Conservation (phyloP, 1,284 basidiomycete genomes). For the Gomphus bonarii region DNA sequence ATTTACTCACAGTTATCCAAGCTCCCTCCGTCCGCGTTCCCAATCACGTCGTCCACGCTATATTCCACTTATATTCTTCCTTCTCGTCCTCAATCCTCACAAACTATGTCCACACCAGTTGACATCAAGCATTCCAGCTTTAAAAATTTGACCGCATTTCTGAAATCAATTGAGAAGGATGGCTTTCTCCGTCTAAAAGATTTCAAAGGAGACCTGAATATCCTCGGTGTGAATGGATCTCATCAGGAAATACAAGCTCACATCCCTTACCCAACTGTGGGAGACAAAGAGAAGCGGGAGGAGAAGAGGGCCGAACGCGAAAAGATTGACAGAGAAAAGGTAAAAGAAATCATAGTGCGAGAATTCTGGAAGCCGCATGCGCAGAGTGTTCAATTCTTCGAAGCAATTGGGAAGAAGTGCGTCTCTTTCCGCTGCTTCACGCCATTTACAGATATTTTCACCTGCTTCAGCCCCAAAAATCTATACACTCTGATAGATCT, state of each 20-base stretch:
- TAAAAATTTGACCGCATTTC: slow-evolving; percentile 74
- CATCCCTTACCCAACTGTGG: slow-evolving; percentile 44
- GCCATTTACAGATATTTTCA: background rate
- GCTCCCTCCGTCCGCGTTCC: slow-evolving; percentile 47
- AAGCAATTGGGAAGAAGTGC: slow-evolving; percentile 46
- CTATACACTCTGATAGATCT: slow-evolving; percentile 49
- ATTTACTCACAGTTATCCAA: slow-evolving; percentile 39
- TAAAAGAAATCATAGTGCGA: slow-evolving; percentile 39
- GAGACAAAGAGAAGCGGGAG: slow-evolving; percentile 47
- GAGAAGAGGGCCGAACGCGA: slow-evolving; percentile 42
- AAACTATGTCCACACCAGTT: slow-evolving; percentile 27
- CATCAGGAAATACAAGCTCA: slow-evolving; percentile 53
- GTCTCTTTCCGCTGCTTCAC: slow-evolving; percentile 16
- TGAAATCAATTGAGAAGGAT: slow-evolving; percentile 66
- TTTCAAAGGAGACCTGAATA: slow-evolving; percentile 48
- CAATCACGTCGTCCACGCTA: slow-evolving; percentile 65
- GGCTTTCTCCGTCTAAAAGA: slow-evolving; percentile 67
- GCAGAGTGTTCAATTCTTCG: slow-evolving; percentile 47
- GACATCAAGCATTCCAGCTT: slow-evolving; percentile 61
- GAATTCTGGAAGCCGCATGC: slow-evolving; percentile 72
- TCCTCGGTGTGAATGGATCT: slow-evolving; percentile 48
- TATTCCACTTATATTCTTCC: slow-evolving; percentile 75
- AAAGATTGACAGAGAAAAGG: slow-evolving; percentile 32
- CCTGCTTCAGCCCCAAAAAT: slow-evolving; percentile 33
- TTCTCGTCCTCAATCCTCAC: slow-evolving; percentile 37